Percentiles rank a stretch among this genome's conserved stretches.
phyloP scores from a whole-genome alignment of 73 alveolate genomes.

The Tetrahymena elliotti region DNA sequence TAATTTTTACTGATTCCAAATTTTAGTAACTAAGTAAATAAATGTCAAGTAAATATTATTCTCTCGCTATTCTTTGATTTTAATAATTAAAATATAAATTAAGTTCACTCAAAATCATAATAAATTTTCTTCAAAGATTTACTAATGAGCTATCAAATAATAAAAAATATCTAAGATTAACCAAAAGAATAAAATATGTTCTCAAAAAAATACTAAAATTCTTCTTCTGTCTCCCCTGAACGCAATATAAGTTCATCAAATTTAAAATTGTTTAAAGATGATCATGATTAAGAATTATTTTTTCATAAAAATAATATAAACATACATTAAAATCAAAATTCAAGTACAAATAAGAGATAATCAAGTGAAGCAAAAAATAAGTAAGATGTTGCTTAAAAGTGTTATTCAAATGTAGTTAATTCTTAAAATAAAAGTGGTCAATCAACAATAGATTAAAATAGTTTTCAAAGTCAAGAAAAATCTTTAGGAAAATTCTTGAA shows the following conservation, averaged over 20 bases:
- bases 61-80: no score
- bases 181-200: neutral
- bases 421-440: no score
- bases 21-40: no score
- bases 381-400: neutral
- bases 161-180: no score
- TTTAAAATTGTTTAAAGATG: neutral
- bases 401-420: no score
- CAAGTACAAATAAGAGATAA: no score
- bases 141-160: neutral
- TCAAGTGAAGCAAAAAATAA: neutral
- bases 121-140: no score
- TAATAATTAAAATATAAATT: no score
- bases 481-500: neutral
- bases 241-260: neutral
- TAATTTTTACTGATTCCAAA: no score
- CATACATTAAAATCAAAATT: neutral
- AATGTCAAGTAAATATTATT: no score
- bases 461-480: neutral
- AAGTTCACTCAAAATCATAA: no score
- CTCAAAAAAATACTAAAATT: neutral
- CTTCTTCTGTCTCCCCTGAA: neutral
- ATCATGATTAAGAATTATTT: neutral
- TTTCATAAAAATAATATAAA: no score
- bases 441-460: neutral